Conservation (phyloP, 164 flowering plant genomes). For the Aristolochia fimbriata region DNA sequence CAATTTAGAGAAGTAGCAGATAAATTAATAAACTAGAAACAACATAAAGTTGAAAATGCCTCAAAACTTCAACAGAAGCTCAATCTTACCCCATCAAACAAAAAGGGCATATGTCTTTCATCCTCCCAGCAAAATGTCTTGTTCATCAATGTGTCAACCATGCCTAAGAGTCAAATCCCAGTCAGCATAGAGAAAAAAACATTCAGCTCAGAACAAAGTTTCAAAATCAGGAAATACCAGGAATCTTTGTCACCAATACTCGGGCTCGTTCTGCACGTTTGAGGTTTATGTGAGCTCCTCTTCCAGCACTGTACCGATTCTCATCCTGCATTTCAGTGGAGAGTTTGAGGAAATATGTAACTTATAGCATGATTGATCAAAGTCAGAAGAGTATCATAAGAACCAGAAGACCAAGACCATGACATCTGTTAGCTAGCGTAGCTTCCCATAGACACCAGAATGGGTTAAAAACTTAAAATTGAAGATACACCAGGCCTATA, state of each 20-base stretch:
- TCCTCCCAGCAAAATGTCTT: conserved; percentile 77
- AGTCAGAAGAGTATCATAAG: too few species aligned
- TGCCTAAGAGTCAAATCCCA: conserved; percentile 34
- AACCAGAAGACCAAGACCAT: too few species aligned
- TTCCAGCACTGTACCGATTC: conserved; percentile 73
- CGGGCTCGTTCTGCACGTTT: conserved; percentile 90
- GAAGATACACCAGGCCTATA: too few species aligned
- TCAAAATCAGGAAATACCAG: conserved; percentile 35
- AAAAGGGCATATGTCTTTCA: conserved; percentile 46
- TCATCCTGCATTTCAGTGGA: conserved; percentile 46
- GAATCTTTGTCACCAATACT: conserved; percentile 68
- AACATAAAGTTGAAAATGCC: not conserved
- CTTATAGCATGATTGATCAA: too few species aligned
- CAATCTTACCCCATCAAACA: conserved; percentile 76
- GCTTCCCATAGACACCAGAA: too few species aligned
- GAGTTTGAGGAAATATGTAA: too few species aligned
- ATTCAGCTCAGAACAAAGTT: too few species aligned
- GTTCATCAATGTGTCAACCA: conserved; percentile 66
- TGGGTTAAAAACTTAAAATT: too few species aligned
- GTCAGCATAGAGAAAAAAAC: conserved; percentile 6
- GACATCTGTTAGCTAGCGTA: too few species aligned
- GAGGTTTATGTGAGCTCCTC: conserved; percentile 79
- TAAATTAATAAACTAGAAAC: not conserved
- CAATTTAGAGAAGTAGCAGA: conserved; percentile 1
- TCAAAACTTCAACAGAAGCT: not conserved